These are phyloP conservation scores for Angophora floribunda DNA, from an alignment of 345 rosid genomes.

Conservation along the genomic window DNA sequence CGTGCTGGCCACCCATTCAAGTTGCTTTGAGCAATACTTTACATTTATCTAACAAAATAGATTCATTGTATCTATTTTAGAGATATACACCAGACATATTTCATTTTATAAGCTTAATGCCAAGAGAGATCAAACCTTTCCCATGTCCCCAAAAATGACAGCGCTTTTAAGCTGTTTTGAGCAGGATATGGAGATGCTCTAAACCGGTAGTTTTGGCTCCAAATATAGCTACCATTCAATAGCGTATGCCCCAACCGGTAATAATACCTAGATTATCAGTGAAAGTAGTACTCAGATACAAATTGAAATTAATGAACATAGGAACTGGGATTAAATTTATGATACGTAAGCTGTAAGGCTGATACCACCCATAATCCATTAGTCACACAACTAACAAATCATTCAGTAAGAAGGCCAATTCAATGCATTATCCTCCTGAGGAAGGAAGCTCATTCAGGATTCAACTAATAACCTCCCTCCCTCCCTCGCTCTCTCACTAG, in stretches of 20 bases:
- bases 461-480: neutral
- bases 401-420: neutral
- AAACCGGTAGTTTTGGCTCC: conserved; percentile 35
- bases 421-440: neutral
- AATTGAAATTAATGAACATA: neutral
- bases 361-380: neutral
- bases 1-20: too few species aligned
- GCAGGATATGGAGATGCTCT: conserved; percentile 85
- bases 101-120: too few species aligned
- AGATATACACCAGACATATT: too few species aligned
- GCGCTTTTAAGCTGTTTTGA: conserved; percentile 71
- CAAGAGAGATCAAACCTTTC: conserved; percentile 3
- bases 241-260: conserved; percentile 26
- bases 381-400: neutral
- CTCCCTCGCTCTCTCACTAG: neutral
- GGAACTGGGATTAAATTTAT: neutral
- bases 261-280: conserved; percentile 9
- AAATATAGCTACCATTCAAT: conserved; percentile 3
- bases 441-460: neutral
- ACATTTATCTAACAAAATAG: too few species aligned
- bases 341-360: neutral
- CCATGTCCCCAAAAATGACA: conserved; percentile 77
- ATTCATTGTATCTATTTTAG: too few species aligned
- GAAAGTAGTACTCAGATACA: neutral
- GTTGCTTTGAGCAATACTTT: too few species aligned